Base-by-base conservation (phyloP, 768 basidiomycete genomes). In the Rhizopogon vulgaris region DNA sequence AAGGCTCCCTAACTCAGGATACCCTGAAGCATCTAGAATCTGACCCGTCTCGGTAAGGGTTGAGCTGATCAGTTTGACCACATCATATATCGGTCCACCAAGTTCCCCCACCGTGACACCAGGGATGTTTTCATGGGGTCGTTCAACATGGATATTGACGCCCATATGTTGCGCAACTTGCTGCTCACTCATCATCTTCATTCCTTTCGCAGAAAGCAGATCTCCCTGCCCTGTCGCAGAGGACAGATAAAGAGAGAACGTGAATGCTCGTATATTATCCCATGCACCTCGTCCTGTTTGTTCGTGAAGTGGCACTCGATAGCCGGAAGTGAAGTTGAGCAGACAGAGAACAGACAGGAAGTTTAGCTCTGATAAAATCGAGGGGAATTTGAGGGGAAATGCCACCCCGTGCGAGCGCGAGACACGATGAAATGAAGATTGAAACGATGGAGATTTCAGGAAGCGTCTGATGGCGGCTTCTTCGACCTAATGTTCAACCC, bases 301-400 rank as follows among this genome's bases (percentile, higher is more conserved):
- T 12, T 69, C 68, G 65, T 89, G 90, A 37, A 94, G 75, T 4
- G 85, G 80, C 4, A 76, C 72, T 24, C 89, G 85, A 66, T 88
- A 94, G 34, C 87, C 88, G 1, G 87, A 89, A 4, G 78, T 87
- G 64, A 94, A 90, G 65, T 93, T 93, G 32, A 95, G 76, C 14
- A 93, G 74, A 2, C 84, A 82, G 38, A 93, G 79, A 7, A 89
- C 67, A 41, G 84, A 82, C n/a, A 94, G 70, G 27, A 94, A 72
- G 65, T 92, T 94, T 53, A 95, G 73, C 68, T 95, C 92, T 39
- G 85, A 79, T 4, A 81, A 69, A 17, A 76, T 67, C 0, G 86
- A 85, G 36, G 86, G 73, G 59, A 94, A 95, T 2, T 84, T 83
- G 47, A 95, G 78, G 2, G 92, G 92, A 52, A 94, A 73, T 6